phyloP scores from a whole-genome alignment of 352 stramenopile genomes.

The Elongisporangium prolatum region DNA sequence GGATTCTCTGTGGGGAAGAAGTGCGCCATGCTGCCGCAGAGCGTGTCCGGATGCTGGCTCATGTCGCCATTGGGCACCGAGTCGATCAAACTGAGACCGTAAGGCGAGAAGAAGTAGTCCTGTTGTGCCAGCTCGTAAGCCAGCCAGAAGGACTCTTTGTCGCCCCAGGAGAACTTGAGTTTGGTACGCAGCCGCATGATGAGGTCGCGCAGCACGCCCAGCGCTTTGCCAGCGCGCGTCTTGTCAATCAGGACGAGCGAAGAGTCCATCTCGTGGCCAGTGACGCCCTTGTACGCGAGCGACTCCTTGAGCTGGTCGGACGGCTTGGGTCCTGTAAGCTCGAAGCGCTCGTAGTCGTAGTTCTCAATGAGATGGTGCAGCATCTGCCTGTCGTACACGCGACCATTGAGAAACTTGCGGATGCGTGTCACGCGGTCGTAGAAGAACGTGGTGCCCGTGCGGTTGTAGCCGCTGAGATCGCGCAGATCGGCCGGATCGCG shows the following conservation, averaged over 20 bases:
- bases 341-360: constrained; percentile 44
- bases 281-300: constrained; percentile 30
- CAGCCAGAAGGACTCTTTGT: constrained; percentile 51
- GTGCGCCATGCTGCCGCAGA: constrained; percentile 43
- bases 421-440: constrained; percentile 49
- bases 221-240: constrained; percentile 19
- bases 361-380: constrained; percentile 31
- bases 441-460: constrained; percentile 58
- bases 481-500: constrained; percentile 31
- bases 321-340: constrained; percentile 15
- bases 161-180: constrained; percentile 45
- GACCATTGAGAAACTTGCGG: constrained; percentile 24
- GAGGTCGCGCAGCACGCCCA: constrained; percentile 38
- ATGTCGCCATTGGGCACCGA: constrained; percentile 31
- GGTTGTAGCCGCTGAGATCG: constrained; percentile 26
- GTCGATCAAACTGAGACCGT: constrained; percentile 26
- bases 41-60: constrained; percentile 19
- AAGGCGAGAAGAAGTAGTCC: constrained; percentile 52
- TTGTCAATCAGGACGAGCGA: constrained; percentile 55
- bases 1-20: constrained; percentile 26
- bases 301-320: constrained; percentile 35
- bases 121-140: constrained; percentile 43
- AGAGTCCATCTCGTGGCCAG: constrained; percentile 51
- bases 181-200: constrained; percentile 36
- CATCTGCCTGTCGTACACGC: constrained; percentile 22